A percentile compares a stretch with the other conserved stretches of the same genome.
Evolutionary conservation across 164 flowering plant species (phyloP).

Genomic region (Protea cynaroides): DNA sequence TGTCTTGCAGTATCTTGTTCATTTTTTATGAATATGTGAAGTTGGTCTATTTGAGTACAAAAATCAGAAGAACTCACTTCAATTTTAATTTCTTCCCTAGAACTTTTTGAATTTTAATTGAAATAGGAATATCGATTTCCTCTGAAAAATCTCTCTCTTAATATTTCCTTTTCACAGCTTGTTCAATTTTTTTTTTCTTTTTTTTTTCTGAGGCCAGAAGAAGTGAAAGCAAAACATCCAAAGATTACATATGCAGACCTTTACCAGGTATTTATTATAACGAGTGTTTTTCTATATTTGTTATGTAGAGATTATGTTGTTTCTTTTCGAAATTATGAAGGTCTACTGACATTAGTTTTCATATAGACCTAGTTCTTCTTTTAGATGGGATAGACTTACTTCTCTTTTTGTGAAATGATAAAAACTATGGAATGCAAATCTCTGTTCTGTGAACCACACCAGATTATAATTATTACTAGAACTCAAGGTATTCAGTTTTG

Average conservation of each 20-base stretch:
- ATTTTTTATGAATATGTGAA: not conserved
- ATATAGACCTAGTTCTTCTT: too few relatives aligned
- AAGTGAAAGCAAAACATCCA: slow-evolving; percentile 67
- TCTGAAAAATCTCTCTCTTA: too few relatives aligned
- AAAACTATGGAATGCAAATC: too few relatives aligned
- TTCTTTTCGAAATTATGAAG: not conserved
- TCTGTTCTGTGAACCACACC: too few relatives aligned
- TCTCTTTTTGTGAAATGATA: too few relatives aligned
- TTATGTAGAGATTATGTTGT: not conserved
- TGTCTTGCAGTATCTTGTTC: not conserved
- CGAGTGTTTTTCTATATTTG: not conserved
- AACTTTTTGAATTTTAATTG: too few relatives aligned
- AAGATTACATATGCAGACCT: slow-evolving; percentile 86
- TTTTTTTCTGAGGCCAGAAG: slow-evolving; percentile 42
- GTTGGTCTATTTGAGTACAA: too few relatives aligned
- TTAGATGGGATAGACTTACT: too few relatives aligned
- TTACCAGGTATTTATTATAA: slow-evolving; percentile 55
- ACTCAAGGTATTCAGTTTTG: not conserved
- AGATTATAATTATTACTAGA: too few relatives aligned
- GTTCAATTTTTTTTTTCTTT: not conserved
- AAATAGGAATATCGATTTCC: too few relatives aligned
- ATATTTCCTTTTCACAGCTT: not conserved
- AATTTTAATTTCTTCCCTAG: too few relatives aligned
- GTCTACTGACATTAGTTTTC: not conserved
- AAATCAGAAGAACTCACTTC: too few relatives aligned